Evolutionary conservation across 441 rosid genomes (phyloP).

Genomic region (Bocquillonia castaneifolia): DNA sequence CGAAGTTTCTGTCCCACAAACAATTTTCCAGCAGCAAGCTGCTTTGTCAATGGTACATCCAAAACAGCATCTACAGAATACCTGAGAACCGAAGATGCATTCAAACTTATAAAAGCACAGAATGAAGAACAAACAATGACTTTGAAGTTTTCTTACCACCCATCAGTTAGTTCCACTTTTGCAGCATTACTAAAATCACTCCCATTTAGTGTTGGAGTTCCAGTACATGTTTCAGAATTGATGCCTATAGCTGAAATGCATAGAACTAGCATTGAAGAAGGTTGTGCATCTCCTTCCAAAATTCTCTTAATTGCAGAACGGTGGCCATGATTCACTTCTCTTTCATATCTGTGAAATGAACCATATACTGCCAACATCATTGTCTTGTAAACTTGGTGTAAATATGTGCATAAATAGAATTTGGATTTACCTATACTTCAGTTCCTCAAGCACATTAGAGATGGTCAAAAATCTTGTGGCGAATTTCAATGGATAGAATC

Average conservation of each 20-base stretch:
- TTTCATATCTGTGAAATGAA: conserved; percentile 61
- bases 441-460: conserved; percentile 70
- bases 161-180: conserved; percentile 86
- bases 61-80: conserved; percentile 70
- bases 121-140: conserved; percentile 11
- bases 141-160: conserved; percentile 42
- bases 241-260: conserved; percentile 61
- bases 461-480: conserved; percentile 56
- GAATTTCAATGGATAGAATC: conserved; percentile 41
- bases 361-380: conserved; percentile 18
- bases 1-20: conserved; percentile 93
- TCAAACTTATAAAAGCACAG: conserved; percentile 20
- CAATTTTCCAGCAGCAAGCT: conserved; percentile 61
- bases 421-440: conserved; percentile 69
- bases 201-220: conserved; percentile 33
- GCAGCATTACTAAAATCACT: conserved; percentile 34
- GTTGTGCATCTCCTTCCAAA: conserved; percentile 77
- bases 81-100: conserved; percentile 43
- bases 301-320: conserved; percentile 85
- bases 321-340: conserved; percentile 90
- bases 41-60: conserved; percentile 60
- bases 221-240: conserved; percentile 30
- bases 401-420: conserved; percentile 14
- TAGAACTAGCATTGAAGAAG: conserved; percentile 69
- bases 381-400: conserved; percentile 17